Base-by-base conservation (phyloP, 768 basidiomycete genomes). In the Rhizopogon roseolus region DNA sequence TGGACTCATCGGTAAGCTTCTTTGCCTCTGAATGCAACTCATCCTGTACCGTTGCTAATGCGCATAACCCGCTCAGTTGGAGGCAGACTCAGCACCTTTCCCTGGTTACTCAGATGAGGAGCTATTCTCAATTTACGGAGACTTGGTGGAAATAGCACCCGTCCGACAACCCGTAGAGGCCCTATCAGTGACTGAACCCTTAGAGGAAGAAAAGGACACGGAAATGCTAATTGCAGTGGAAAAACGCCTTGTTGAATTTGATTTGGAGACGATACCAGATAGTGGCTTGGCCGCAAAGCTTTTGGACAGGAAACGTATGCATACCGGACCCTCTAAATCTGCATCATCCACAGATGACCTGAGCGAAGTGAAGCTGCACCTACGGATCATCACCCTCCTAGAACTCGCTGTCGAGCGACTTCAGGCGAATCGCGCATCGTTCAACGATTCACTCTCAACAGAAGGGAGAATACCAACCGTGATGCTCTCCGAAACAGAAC, bases 401-500 rank as follows among this genome's bases (percentile, higher is more conserved):
- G 59, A 73, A 29, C 63, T 72, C 34, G 66, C 73, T 32, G 53
- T 76, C 4, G 60, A 66, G 19, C 71, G 72, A 22, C 56, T 54
- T 48, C 42, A 54, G 13, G 28, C 54, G n/a, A 55, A 54, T n/a
- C 48, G 41, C 48, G 51, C 60, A 17, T 46, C 57, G 56, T 46
- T 48, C 53, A 41, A 60, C 53, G 17, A 53, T 29, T 29, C 17
- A 27, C 38, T 25, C 10, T 32, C 34, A 22, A 54, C 29, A 58
- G n/a, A 65, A 16, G 28, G 28, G 9, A 48, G 52, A 25, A 58
- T 82, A 17, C 76, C 79, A 16, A 60, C 81, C 3, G 71, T 74
- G 14, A 52, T 84, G 9, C 63, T 88, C 17, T 76, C 84, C 0
- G 44, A 68, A 16, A 56, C 66, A 9, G 85, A 90, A 63, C 83